A percentile compares a stretch with the other conserved stretches of the same genome.
Conservation (phyloP, 2,329 filamentous ascomycete genomes). For the Nothophaeocryptopus gaeumannii region DNA sequence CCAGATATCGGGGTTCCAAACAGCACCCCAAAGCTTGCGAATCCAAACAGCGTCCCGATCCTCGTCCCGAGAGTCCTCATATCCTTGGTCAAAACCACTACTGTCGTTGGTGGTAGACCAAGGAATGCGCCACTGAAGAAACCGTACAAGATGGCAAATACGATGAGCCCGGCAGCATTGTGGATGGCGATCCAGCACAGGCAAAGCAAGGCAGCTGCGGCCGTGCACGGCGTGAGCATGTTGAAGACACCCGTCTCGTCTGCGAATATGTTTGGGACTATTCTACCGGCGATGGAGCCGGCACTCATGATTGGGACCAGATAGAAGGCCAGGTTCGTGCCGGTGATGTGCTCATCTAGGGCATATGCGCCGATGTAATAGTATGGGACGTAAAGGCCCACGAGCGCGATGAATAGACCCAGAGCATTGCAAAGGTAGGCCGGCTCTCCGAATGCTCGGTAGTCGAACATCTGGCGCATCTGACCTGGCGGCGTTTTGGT, state of each 20-base stretch:
- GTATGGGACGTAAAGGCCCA: constrained; percentile 43
- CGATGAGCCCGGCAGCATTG: constrained; percentile 15
- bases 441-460: constrained; percentile 41
- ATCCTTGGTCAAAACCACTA: neutral
- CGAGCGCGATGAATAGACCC: constrained; percentile 46
- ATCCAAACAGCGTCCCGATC: constrained; percentile 29
- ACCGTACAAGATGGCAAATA: constrained; percentile 21
- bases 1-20: constrained; percentile 33
- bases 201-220: constrained; percentile 13
- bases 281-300: constrained; percentile 55
- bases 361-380: constrained; percentile 60
- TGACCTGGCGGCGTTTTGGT: neutral
- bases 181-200: constrained; percentile 22
- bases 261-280: constrained; percentile 56
- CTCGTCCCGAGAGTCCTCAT: neutral
- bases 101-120: neutral
- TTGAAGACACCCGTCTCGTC: constrained; percentile 58
- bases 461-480: constrained; percentile 36
- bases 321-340: constrained; percentile 57
- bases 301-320: constrained; percentile 64
- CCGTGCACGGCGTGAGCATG: constrained; percentile 42
- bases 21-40: constrained; percentile 30
- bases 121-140: constrained; percentile 21
- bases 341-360: constrained; percentile 46
- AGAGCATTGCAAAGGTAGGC: constrained; percentile 44